Conservation (phyloP, 163 green algal species). For the Prototheca cutis region DNA sequence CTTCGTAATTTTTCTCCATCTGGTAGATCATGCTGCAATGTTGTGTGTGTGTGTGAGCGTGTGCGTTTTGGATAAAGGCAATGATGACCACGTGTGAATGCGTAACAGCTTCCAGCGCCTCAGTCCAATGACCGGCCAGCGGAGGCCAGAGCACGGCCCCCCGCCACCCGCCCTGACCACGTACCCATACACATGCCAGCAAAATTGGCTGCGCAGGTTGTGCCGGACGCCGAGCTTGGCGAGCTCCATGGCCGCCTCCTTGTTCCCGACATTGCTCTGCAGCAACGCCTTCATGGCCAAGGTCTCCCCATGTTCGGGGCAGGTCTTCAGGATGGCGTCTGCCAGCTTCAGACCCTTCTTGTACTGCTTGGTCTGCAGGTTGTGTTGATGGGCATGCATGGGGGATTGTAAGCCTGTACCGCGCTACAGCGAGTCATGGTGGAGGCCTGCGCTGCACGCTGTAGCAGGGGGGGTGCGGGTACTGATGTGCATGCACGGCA, state of each 20-base stretch:
- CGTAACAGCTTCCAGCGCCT: background rate
- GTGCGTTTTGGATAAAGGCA: background rate
- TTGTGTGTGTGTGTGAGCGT: constrained; percentile 21
- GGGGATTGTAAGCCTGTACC: background rate
- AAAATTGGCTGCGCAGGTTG: constrained; percentile 87
- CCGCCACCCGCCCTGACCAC: too few relatives aligned
- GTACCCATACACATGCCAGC: constrained; percentile 98
- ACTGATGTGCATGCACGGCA: background rate
- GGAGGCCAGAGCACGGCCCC: too few relatives aligned
- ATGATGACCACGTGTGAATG: background rate
- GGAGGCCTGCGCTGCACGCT: too few relatives aligned
- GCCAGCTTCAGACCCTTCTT: constrained; percentile 97
- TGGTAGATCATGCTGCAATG: constrained; percentile 80
- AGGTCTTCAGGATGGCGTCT: constrained; percentile 67
- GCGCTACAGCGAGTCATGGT: background rate
- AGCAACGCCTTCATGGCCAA: constrained; percentile 96
- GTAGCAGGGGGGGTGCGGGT: too few relatives aligned
- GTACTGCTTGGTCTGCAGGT: constrained; percentile 77
- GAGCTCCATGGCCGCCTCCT: constrained; percentile 89
- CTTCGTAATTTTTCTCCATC: constrained; percentile 82
- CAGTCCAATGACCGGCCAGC: too few relatives aligned
- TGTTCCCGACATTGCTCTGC: constrained; percentile 70
- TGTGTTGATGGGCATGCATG: background rate
- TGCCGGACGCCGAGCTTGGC: constrained; percentile 70
- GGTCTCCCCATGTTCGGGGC: constrained; percentile 92